phyloP scores from a whole-genome alignment of 2,329 filamentous ascomycete genomes.

The Cadophora sp. region DNA sequence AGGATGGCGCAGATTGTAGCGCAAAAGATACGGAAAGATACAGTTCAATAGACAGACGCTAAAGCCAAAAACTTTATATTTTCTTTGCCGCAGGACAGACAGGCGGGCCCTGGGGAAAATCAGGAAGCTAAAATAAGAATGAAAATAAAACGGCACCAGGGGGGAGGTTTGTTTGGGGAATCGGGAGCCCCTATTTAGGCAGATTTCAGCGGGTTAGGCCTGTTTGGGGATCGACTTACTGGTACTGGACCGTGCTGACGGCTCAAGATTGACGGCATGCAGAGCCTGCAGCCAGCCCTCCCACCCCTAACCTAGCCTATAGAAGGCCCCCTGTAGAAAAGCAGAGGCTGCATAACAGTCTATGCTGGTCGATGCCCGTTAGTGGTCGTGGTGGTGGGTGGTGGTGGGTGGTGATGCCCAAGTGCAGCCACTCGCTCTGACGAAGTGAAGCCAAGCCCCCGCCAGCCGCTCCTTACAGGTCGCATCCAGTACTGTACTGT shows the following conservation, averaged over 20 bases:
- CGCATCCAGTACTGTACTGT: too few relatives aligned
- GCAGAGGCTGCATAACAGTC: background rate
- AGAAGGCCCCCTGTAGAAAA: background rate
- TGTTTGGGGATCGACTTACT: background rate
- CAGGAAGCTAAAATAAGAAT: background rate
- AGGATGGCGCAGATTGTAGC: background rate
- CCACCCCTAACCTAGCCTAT: background rate
- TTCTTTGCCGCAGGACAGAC: background rate
- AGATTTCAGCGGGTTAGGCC: constrained; percentile 13
- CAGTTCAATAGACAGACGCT: background rate
- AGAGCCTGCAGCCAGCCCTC: background rate
- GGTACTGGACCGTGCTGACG: constrained; percentile 12
- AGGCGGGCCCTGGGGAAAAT: background rate
- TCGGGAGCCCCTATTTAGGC: constrained; percentile 12
- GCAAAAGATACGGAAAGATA: background rate
- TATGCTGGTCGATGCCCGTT: background rate
- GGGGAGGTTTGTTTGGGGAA: background rate
- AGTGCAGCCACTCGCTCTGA: too few relatives aligned
- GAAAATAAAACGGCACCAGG: background rate
- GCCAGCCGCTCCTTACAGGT: too few relatives aligned
- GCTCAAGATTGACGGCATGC: constrained; percentile 4
- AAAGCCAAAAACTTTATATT: background rate
- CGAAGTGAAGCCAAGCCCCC: too few relatives aligned
- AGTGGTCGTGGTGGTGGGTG: too few relatives aligned
- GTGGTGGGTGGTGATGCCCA: too few relatives aligned